Evolutionary conservation across 768 basidiomycete species (phyloP), one percentile per base, ranked within the genome.

Genomic region (Tephrocybe sp.): DNA sequence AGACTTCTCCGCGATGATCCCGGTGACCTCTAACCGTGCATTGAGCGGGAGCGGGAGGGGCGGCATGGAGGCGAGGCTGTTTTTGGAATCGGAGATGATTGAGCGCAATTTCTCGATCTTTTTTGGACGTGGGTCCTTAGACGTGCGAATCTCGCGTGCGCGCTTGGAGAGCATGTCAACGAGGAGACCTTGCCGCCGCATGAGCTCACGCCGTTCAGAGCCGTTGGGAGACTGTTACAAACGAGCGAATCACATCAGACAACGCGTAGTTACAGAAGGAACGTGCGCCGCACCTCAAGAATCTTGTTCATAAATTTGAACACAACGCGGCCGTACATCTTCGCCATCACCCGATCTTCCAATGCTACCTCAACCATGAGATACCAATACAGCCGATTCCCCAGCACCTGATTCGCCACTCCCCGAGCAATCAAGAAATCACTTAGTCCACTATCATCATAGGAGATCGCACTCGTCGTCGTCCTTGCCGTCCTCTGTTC

Each of bases 91-190:
- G 4, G 81, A 80, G 41, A 99, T 78, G 57, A 86, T 80, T 0
- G 86, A 75, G n/a, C 89, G 87, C 6, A 99, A 76, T 60, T 94
- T 95, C 57, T 98, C 96, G 56, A 98, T 98, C 75, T 98, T 98
- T 77, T 96, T 98, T 9, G 92, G 92, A 7, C 96, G 82, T 3
- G 90, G 83, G 60, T 98, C 96, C 63, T 98, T 98, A 0, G 89
- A 92, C 5, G 79, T 84, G 21, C 93, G 84, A 1, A 98, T 75
- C 52, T 98, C 93, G 54, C 84, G 83, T 0, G 97, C 94, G 24
- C 89, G 84, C 52, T 87, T 86, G 0, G 89, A 89, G 2, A 99
- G 76, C 1, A 84, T 86, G 38, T 91, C 88, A 18, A 98, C 83
- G 46, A 98, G 81, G 32, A 95, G 83, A 4, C 87, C 93, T 68